Conservation (phyloP, 345 rosid genomes). For the Eucalyptus victrix region DNA sequence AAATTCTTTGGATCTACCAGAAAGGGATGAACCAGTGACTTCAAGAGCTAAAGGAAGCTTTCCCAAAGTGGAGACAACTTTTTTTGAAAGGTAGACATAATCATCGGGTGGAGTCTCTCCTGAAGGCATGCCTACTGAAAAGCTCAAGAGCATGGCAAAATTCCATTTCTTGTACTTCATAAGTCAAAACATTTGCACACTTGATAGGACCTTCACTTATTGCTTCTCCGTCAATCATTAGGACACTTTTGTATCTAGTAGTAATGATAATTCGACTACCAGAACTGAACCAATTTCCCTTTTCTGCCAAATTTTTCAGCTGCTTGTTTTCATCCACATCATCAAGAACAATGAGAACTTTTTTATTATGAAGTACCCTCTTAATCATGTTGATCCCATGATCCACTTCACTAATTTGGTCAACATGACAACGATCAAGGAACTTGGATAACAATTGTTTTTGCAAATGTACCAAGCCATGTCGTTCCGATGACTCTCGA, state of each 20-base stretch:
- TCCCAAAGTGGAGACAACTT: not conserved
- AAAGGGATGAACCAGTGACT: not conserved
- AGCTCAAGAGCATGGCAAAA: not conserved
- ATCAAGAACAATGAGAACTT: not conserved
- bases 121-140: not conserved
- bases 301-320: not conserved
- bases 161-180: not conserved
- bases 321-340: not conserved
- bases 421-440: rapidly evolving
- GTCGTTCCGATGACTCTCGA: not conserved
- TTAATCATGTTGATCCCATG: not conserved
- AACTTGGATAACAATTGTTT: not conserved
- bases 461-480: not conserved
- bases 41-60: not conserved
- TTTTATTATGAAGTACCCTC: not conserved
- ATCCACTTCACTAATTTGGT: not conserved
- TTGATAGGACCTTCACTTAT: not conserved
- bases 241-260: not conserved
- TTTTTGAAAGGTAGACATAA: not conserved
- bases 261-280: not conserved
- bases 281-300: not conserved
- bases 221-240: not conserved
- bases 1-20: not conserved
- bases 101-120: not conserved
- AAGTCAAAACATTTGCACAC: not conserved